Evolutionary conservation across 2,329 filamentous ascomycete species (phyloP), one percentile per base, ranked within the genome.

Genomic region (Cryphonectria parasitica): DNA sequence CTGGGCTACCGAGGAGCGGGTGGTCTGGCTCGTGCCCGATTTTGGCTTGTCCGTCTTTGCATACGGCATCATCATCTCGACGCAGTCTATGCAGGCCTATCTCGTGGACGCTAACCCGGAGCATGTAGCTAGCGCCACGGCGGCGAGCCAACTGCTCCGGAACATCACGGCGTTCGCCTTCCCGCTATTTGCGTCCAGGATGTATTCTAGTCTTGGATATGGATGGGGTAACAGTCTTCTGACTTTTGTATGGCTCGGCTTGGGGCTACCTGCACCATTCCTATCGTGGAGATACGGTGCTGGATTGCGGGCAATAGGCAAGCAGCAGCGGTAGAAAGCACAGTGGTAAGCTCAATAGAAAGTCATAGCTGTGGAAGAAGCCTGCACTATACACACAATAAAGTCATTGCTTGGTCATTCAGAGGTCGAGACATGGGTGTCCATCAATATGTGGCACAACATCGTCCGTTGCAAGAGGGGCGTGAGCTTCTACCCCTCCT

Each of bases 1-100:
- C 4, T 83, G 85, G 77, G 75, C 82, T 0, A 80, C 82, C 0
- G 75, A 87, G 41, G 74, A 79, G 3, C 73, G 78, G 3, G 73
- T 80, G 0, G 83, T 86, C 75, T 88, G 85, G 84, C 82, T 85
- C 36, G 78, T 89, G 6, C 88, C 88, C 0, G 88, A 90, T 71
- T 81, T 90, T 49, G 89, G 88, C 19, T 56, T 65, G 7, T n/a
- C 36, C 0, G 80, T 88, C n/a, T 86, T 90, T 70, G 84, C 84
- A 0, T 79, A 83, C 5, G 87, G 87, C 0, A 85, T 84, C 74
- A 84, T 88, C 62, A 81, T 86, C 13, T 79, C 83, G 0, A 87
- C 87, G 65, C 84, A 86, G 75, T 85, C 84, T 2, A 81, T 87
- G 45, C 82, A 84, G 65, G 87, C 87, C 0, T 90, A 90, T 69